phyloP scores from a whole-genome alignment of 345 rosid species.

The Arabis alpina region DNA sequence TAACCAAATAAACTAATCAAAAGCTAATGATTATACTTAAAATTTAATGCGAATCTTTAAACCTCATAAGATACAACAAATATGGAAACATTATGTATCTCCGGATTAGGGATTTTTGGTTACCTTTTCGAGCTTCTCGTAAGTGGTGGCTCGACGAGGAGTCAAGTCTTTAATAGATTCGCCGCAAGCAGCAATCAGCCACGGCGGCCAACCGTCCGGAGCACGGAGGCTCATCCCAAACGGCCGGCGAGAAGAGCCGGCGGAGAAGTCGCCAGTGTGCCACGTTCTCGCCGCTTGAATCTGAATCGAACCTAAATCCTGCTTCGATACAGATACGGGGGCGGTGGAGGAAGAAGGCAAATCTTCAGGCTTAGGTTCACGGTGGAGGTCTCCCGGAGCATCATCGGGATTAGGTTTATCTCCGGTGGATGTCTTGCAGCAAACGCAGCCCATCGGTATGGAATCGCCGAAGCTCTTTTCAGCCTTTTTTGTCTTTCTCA shows the following conservation, averaged over 20 bases:
- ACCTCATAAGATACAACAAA: neutral
- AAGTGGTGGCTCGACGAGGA: slow-evolving; percentile 79
- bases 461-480: slow-evolving; percentile 18
- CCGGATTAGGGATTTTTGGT: neutral
- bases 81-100: neutral
- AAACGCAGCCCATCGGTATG: slow-evolving; percentile 81
- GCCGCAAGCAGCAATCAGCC: slow-evolving; percentile 80
- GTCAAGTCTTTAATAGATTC: slow-evolving; percentile 75
- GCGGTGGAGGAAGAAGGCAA: slow-evolving; percentile 35
- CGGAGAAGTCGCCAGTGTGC: slow-evolving; percentile 50
- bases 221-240: slow-evolving; percentile 35
- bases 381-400: slow-evolving; percentile 41
- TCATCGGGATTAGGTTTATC: slow-evolving; percentile 40
- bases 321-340: slow-evolving; percentile 38
- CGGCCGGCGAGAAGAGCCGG: slow-evolving; percentile 46
- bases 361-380: slow-evolving; percentile 41
- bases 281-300: slow-evolving; percentile 41
- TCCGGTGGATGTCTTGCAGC: slow-evolving; percentile 45
- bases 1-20: slow-evolving; percentile 4
- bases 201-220: slow-evolving; percentile 79
- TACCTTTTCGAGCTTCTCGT: slow-evolving; percentile 89
- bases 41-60: neutral
- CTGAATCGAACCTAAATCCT: slow-evolving; percentile 32
- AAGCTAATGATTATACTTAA: slow-evolving; percentile 8
- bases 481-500: slow-evolving; percentile 2